Base-by-base conservation (phyloP, 176 grass and related monocot genomes). In the Ananas comosus region DNA sequence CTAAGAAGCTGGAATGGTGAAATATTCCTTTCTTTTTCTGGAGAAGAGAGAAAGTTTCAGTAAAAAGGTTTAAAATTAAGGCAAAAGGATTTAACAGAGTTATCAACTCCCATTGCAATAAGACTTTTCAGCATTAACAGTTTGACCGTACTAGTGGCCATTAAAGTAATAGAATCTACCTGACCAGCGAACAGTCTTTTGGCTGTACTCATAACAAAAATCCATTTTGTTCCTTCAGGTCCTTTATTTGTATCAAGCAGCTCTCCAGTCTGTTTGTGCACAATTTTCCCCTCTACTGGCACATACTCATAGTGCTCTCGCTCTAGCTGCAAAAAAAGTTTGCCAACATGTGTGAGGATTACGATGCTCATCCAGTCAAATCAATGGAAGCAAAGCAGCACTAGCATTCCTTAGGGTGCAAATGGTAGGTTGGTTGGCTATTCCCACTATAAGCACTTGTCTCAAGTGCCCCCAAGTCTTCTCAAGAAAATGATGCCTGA, bases 1-100 rank as follows among this genome's bases (percentile, higher is more conserved):
- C 94, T 79, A 97, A 77, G 80, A 97, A 97, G 66, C 94, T 97
- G 0, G 94, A 97, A 70, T 97, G 94, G 74, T 97, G 94, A 66
- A 97, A 97, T 48, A 86, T 71, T 51, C 94, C 94, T 86, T 71
- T 97, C 80, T 78, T 77, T 81, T 97, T 97, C 94, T 97, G 68
- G 13, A 27, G 14, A 67, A 70, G 16, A 75, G 21, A 24, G 48
- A 58, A 51, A 75, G 11, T 72, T 17, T 7, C 25, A 67, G 33
- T 29, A 28, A 52, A 12, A 71, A 49, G 59, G 48, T 70, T 25
- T 70, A 61, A 17, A 81, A 68, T 9, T 9, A 28, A 68, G 10
- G 13, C 33, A 10, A 52, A 52, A 51, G 54, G 47, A 69, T 49
- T 66, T 2, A 49, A 4, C 85, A 83, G 29, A 61, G 16, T 61